Base-by-base conservation (phyloP, 768 basidiomycete species). In the Rhizopogon roseolus region DNA sequence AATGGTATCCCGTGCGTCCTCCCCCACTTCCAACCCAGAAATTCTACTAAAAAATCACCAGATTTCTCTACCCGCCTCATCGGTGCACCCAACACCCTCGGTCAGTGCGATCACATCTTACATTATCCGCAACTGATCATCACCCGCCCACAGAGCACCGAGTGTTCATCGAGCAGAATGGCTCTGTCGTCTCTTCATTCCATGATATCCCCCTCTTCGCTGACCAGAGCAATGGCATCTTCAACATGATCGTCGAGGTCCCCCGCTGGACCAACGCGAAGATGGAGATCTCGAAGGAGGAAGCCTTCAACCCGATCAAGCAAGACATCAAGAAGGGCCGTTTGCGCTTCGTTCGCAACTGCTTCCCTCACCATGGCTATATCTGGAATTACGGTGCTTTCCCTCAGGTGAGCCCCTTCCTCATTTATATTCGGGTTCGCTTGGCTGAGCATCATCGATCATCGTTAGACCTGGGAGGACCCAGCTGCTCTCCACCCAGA, bases 321-420 rank as follows among this genome's bases (percentile, higher is more conserved):
- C 97, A 99, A 77, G 96, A 98, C 71, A 87, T 90, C 72, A 98
- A 97, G 78, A 93, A 92, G 76, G 93, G 93, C 65, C 91, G 89
- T 67, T 76, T 98, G 71, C 90, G 97, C 64, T 98, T 81, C 73
- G 97, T 99, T 62, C 88, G 97, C 76, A 98, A 98, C 82, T 98
- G 97, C 75, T 99, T 99, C 90, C 97, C 97, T 62, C 97, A 99
- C 79, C 95, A 98, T 70, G 96, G 97, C 37, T 95, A 98, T 81
- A 94, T 99, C 79, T 99, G 97, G 97, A 99, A 99, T 81, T 99
- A 99, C 67, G 96, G 96, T 65, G 94, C 95, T 55, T 97, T 99
- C 85, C 96, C 96, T 57, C 93, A 96, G 84, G 93, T 88, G 53
- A 45, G 83, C 40, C 40, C 5, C 14, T 43, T 16, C 8, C 9